Evolutionary conservation across 1,139 yeast genomes (phyloP).

Genomic region (Magnusiomyces sp.): DNA sequence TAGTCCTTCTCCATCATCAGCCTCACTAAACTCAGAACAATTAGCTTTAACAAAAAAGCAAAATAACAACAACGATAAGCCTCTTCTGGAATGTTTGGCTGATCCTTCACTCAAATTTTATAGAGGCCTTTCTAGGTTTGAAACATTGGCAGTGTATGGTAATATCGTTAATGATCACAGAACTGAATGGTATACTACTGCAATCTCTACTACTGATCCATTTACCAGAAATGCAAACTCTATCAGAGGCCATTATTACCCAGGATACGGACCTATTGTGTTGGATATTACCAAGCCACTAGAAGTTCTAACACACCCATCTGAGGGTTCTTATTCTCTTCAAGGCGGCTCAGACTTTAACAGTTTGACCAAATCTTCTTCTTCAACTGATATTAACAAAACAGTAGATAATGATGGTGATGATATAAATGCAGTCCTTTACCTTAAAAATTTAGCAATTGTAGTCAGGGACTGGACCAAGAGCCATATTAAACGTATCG

Average conservation of each 20-base stretch:
- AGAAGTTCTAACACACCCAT: neutral
- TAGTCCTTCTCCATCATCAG: no score
- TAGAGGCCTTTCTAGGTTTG: conserved; percentile 46
- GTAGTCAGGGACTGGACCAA: neutral
- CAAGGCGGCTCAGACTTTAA: conserved; percentile 26
- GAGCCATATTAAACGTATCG: neutral
- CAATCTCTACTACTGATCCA: conserved; percentile 59
- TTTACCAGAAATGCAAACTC: conserved; percentile 32
- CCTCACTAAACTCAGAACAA: no score
- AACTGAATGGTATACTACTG: conserved; percentile 76
- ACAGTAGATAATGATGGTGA: no score
- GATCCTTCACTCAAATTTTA: conserved; percentile 52
- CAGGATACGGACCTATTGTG: conserved; percentile 47
- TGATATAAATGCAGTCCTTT: no score
- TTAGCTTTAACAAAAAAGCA: no score
- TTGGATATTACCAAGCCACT: conserved; percentile 7
- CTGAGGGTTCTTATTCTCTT: conserved; percentile 15
- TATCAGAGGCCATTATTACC: conserved; percentile 38
- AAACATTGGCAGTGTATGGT: conserved; percentile 52
- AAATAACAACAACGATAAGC: conserved; percentile 28
- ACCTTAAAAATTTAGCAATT: no score
- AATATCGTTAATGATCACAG: conserved; percentile 72
- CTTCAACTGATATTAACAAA: no score
- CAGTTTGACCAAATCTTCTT: no score
- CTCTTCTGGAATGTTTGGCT: conserved; percentile 60